Conservation (phyloP, 139 green algal species). For the Diplosphaera chodatii region DNA sequence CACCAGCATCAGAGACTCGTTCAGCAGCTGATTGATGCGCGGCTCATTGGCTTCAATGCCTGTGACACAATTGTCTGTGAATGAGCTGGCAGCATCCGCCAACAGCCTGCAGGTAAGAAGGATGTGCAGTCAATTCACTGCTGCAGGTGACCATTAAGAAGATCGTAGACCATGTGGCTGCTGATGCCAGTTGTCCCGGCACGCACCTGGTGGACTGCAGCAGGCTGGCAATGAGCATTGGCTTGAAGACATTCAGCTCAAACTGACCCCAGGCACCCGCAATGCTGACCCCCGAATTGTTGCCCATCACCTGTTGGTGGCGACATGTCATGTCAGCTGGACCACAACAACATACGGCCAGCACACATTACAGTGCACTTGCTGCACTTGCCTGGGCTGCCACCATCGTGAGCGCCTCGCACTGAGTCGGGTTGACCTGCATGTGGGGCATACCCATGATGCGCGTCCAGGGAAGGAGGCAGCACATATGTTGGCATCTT, state of each 20-base stretch:
- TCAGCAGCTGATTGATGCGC: slow-evolving; percentile 75
- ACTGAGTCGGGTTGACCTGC: slow-evolving; percentile 95
- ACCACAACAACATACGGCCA: too few relatives aligned
- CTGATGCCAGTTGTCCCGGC: too few relatives aligned
- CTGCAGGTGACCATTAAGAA: too few relatives aligned
- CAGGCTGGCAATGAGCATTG: slow-evolving; percentile 64
- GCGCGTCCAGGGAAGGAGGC: too few relatives aligned
- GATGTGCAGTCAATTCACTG: too few relatives aligned
- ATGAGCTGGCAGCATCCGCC: slow-evolving; percentile 69
- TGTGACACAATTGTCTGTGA: slow-evolving; percentile 74
- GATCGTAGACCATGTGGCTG: neutral
- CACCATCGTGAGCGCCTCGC: slow-evolving; percentile 93
- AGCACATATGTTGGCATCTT: slow-evolving; percentile 32
- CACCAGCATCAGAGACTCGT: slow-evolving; percentile 94
- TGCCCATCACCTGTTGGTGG: slow-evolving; percentile 81
- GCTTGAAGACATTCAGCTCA: slow-evolving; percentile 97
- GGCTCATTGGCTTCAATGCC: slow-evolving; percentile 71
- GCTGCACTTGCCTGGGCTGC: slow-evolving; percentile 61
- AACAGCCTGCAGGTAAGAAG: slow-evolving; percentile 58
- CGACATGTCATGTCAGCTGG: neutral
- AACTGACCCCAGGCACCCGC: slow-evolving; percentile 82
- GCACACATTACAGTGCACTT: neutral
- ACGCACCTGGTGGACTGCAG: slow-evolving; percentile 31
- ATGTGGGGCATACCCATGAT: too few relatives aligned
- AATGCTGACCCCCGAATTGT: slow-evolving; percentile 73